phyloP scores from a whole-genome alignment of 345 rosid genomes.

The Sonneratia caseolaris region DNA sequence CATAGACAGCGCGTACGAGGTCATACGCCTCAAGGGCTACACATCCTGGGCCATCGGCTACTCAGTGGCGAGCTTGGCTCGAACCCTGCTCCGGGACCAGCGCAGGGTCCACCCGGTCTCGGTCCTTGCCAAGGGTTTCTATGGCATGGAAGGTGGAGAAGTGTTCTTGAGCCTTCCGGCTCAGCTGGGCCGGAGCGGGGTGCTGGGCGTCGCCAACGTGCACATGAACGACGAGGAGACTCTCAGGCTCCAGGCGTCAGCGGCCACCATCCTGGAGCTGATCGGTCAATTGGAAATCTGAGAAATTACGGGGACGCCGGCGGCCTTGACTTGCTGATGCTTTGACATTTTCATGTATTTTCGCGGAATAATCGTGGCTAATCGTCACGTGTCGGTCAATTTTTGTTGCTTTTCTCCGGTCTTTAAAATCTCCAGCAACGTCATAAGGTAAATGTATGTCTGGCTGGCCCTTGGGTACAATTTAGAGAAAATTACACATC shows the following conservation, averaged over 20 bases:
- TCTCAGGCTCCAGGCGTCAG: slow-evolving; percentile 48
- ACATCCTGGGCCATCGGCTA: slow-evolving; percentile 98
- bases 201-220: slow-evolving; percentile 68
- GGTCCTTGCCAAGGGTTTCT: slow-evolving; percentile 74
- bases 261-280: slow-evolving; percentile 52
- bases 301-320: neutral
- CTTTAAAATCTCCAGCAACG: no score
- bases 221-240: slow-evolving; percentile 66
- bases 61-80: slow-evolving; percentile 76
- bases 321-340: neutral
- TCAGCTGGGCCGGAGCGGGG: slow-evolving; percentile 62
- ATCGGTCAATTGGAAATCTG: slow-evolving; percentile 59
- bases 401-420: no score
- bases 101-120: slow-evolving; percentile 87
- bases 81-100: slow-evolving; percentile 69
- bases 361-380: no score
- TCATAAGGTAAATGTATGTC: no score
- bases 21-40: slow-evolving; percentile 78
- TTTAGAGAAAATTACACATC: no score
- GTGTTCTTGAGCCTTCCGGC: slow-evolving; percentile 91
- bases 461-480: no score
- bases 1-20: slow-evolving; percentile 64
- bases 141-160: slow-evolving; percentile 60
- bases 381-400: no score
- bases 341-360: no score